Evolutionary conservation across 768 basidiomycete species (phyloP), one percentile per base, ranked within the genome.

Genomic region (Mycena filopes): DNA sequence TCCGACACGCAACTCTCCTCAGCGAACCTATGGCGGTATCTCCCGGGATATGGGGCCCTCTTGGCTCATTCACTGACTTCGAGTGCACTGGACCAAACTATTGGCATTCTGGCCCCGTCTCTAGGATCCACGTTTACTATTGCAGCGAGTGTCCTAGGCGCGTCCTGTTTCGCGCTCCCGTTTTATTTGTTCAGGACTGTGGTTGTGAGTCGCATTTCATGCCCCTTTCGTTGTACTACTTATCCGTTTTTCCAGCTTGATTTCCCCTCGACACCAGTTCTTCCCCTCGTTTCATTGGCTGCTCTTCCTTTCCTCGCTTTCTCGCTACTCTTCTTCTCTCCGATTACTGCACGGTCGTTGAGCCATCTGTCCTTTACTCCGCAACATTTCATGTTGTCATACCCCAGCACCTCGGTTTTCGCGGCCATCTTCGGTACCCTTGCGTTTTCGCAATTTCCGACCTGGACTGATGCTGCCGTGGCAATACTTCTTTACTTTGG

Each of bases 21-120:
- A n/a, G 67, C 72, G 31, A 82, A 78, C 58, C 70, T 83, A 38
- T 82, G 80, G 77, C 75, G 79, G 41, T 79, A 81, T 50, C 65
- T 87, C 28, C 89, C 89, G 3, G 90, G 89, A 18, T 93, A 94
- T 77, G 84, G 83, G 9, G 92, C 90, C 4, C 74, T 93, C 13
- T 65, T 83, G 18, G 69, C 89, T 3, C 85, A 93, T 72, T 87
- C 85, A 4, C 69, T 90, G 23, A 80, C 86, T 3, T 88, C 90
- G 0, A 85, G 78, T 61, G 87, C 85, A 26, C 77, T 90, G 45
- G 89, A 92, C 49, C 87, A 91, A 67, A 87, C 90, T 5, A 78
- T 86, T 46, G 79, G 83, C 48, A 80, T 86, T 31, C 75, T 93
- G 26, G 82, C 85, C 5, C 86, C 89, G 23, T 84, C 85, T 4